Evolutionary conservation across 2,329 filamentous ascomycete genomes (phyloP).

Genomic region (Xylariaceae sp.): DNA sequence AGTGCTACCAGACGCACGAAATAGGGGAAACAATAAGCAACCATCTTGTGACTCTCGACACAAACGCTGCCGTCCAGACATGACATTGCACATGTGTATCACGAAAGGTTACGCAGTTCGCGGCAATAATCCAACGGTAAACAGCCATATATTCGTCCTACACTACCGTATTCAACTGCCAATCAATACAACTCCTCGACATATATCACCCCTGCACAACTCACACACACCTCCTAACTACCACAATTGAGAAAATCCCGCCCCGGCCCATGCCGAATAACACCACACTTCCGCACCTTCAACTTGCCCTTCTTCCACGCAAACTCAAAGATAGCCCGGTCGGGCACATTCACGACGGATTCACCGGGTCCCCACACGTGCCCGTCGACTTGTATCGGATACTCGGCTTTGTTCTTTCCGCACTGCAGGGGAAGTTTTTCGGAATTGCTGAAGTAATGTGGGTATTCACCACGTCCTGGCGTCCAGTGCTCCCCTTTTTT

Average conservation of each 20-base stretch:
- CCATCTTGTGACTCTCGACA: no score
- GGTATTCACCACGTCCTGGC: neutral
- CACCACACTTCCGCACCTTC: neutral
- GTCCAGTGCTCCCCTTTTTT: neutral
- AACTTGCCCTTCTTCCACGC: neutral
- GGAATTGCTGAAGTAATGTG: neutral
- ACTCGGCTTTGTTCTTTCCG: neutral
- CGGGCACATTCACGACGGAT: neutral
- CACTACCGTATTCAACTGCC: no score
- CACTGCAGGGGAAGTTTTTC: neutral
- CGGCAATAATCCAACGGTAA: no score
- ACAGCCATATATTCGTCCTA: no score
- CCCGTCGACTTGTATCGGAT: neutral
- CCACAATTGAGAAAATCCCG: neutral
- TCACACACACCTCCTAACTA: neutral
- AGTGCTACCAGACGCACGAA: neutral
- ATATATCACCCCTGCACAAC: neutral
- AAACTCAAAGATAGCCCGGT: conserved; percentile 1
- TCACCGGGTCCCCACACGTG: neutral
- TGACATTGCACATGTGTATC: no score
- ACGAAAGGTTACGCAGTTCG: no score
- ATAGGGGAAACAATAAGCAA: neutral
- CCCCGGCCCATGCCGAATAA: neutral
- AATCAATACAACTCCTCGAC: no score
- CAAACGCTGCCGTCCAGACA: no score